Base-by-base conservation (phyloP, 768 basidiomycete genomes). In the Psilocybe subaeruginosa region DNA sequence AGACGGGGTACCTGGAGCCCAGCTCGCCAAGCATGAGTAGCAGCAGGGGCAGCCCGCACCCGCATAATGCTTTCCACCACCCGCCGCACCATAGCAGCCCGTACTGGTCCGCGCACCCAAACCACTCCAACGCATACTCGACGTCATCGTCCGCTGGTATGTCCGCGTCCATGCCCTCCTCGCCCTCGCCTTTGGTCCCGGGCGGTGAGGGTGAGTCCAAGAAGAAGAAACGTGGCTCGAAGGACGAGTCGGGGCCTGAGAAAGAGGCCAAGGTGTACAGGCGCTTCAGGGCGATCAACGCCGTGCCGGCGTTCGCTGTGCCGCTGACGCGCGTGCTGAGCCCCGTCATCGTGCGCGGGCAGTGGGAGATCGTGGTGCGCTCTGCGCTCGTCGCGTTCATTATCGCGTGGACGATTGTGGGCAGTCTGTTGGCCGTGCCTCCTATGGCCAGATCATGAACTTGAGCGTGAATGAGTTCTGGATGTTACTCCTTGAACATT, bases 311-410 rank as follows among this genome's bases (percentile, higher is more conserved):
- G 47, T 93, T 93, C 63, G 82, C 85, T 17, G 75, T 83, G 19
- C 89, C 90, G 33, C 74, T 93, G 59, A 92, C 92, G 46, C 81
- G 79, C 43, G 78, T 93, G 19, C 78, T 90, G 53, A 90, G 83
- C 61, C 87, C 90, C 14, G 79, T 88, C 58, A 85, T 93, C 54
- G 81, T 84, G 54, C 81, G 92, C n/a, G 90, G 85, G 2, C 92
- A 94, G 66, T 93, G 92, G 92, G 91, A 93, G 73, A 88, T 93
- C 30, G 89, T 93, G 31, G 76, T 90, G 29, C 78, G 89, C 39
- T 88, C 87, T 2, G 79, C 77, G 47, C 30, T 76, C 0, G 65
- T 86, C 8, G 85, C 84, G 0, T 73, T 84, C 23, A 29, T 88
- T 12, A 56, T 81, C 46, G 74, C 74, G 54, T 81, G 78, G 77